These are phyloP conservation scores for Phytophthora pinifolia DNA, from an alignment of 352 stramenopile genomes.

Conservation along the genomic window DNA sequence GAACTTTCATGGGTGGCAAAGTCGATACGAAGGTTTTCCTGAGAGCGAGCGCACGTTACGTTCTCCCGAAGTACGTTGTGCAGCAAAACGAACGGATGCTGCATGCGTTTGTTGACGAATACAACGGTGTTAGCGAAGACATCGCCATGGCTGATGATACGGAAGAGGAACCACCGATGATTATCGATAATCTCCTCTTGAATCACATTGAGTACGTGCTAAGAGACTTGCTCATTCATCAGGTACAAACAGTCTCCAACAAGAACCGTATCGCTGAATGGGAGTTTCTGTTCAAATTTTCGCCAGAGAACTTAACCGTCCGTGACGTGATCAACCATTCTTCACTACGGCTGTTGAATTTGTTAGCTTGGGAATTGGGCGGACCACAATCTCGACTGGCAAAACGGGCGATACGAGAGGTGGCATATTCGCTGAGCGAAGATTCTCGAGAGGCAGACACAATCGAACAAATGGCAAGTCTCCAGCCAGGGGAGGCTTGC, in stretches of 20 bases:
- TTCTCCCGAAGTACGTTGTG: constrained; percentile 65
- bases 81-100: constrained; percentile 60
- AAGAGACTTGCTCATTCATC: constrained; percentile 68
- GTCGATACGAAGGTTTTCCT: constrained; percentile 49
- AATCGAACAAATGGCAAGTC: constrained; percentile 19
- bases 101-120: constrained; percentile 37
- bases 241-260: constrained; percentile 53
- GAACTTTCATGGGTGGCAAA: constrained; percentile 52
- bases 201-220: constrained; percentile 55
- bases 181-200: constrained; percentile 44
- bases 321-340: constrained; percentile 60
- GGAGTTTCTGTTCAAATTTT: constrained; percentile 73
- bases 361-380: constrained; percentile 69
- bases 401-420: constrained; percentile 56
- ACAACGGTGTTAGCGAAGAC: constrained; percentile 32
- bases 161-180: constrained; percentile 22
- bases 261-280: constrained; percentile 54
- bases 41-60: constrained; percentile 44
- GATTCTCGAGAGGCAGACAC: constrained; percentile 20
- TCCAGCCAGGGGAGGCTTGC: constrained; percentile 33
- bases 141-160: constrained; percentile 19
- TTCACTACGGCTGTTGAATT: constrained; percentile 54
- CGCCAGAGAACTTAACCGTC: constrained; percentile 59
- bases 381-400: constrained; percentile 49
- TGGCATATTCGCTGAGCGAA: constrained; percentile 49